Evolutionary conservation across 495 filamentous ascomycete species (phyloP), one percentile per base, ranked within the genome.

Genomic region (Astrothelium macrocarpum): DNA sequence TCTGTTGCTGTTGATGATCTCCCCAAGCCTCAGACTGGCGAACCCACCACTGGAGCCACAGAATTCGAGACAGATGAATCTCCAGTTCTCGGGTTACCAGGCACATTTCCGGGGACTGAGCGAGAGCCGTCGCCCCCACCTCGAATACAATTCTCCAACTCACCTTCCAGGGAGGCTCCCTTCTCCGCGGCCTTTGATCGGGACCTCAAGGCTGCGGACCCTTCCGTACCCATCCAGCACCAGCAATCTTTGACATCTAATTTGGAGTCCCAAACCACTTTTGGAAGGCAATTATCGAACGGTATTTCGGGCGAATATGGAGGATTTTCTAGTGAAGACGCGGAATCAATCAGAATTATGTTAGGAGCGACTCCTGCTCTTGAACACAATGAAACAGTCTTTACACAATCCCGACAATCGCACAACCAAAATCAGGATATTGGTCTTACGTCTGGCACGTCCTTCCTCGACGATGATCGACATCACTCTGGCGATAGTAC

Each of bases 281-380:
- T 28, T 56, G 49, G 25, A 29, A 56, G 20, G 23, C 25, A 56
- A n/a, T 2, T 2, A 29, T 28, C 25, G 25, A 56, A 73, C n/a
- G 70, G 65, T 2, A 53, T 77, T 23, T 78, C 78, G 36, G 20
- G 29, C 39, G 43, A 32, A 45, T 26, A 9, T 58, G 61, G 49
- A 28, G 25, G 49, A 5, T 9, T 49, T 20, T 20, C 20, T 29
- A 9, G 26, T 32, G 58, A 83, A 43, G 81, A 84, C 53, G 76
- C 78, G 65, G 83, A 82, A 64, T 85, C 85, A 0, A 84, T 87
- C 32, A 79, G 81, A 32, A 85, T 86, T 45, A 83, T 87, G 81
- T 73, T 85, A 59, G 74, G 76, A 36, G 75, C 78, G 39, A 75
- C 78, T 2, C 69, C 78, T 26, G 68, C 72, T 28, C 63, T 66